Conservation (phyloP, 1,284 basidiomycete genomes). For the Ustilago cynodontis region DNA sequence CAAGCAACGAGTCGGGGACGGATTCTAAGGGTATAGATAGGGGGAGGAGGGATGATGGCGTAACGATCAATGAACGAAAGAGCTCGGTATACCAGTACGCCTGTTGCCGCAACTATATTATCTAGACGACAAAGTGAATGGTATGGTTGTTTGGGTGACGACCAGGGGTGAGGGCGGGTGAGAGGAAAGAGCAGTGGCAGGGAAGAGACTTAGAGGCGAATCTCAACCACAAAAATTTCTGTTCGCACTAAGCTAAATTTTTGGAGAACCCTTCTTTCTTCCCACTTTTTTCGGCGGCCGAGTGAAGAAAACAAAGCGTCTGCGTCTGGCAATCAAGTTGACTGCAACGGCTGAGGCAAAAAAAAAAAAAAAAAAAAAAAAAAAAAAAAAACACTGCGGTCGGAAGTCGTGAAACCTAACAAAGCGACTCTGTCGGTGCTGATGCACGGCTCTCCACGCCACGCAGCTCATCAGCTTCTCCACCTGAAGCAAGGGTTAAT, state of each 20-base stretch:
- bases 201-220: constrained; percentile 4
- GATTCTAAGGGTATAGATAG: constrained; percentile 10
- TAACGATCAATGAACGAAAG: neutral
- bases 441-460: neutral
- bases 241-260: constrained; percentile 14
- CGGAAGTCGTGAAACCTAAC: neutral
- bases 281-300: constrained; percentile 25
- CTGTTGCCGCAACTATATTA: constrained; percentile 2
- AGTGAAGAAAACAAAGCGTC: neutral
- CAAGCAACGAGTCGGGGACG: neutral
- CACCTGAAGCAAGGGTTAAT: constrained; percentile 1
- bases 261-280: constrained; percentile 12
- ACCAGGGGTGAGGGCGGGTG: constrained; percentile 33
- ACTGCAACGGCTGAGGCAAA: neutral
- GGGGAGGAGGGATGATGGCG: neutral
- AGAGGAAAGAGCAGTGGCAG: neutral
- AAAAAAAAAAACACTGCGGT: too few species aligned
- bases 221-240: constrained; percentile 33
- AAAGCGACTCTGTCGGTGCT: neutral
- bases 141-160: constrained; percentile 24
- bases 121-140: neutral
- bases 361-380: too few species aligned
- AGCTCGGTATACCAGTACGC: neutral
- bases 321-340: constrained; percentile 7
- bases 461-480: neutral